phyloP scores from a whole-genome alignment of 2,329 filamentous ascomycete species.

The Zymoseptoria tritici region DNA sequence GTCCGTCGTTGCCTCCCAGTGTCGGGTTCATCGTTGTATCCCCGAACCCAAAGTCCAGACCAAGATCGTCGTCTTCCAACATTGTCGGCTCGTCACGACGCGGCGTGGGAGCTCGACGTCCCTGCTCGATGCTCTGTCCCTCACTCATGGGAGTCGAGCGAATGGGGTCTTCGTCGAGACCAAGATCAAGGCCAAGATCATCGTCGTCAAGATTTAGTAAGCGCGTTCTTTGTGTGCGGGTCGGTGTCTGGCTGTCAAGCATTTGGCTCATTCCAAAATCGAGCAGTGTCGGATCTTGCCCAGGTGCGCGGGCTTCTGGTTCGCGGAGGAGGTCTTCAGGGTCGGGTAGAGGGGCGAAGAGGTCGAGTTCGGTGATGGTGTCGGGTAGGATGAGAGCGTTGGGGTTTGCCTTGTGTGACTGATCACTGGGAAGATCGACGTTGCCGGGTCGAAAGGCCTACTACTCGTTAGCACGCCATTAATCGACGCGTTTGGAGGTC shows the following conservation, averaged over 20 bases:
- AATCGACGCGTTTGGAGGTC: neutral
- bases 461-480: conserved; percentile 1
- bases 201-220: conserved; percentile 47
- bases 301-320: conserved; percentile 23
- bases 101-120: conserved; percentile 68
- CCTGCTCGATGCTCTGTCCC: conserved; percentile 67
- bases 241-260: conserved; percentile 39
- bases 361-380: conserved; percentile 84
- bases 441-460: conserved; percentile 94
- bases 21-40: conserved; percentile 24
- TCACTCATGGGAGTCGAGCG: conserved; percentile 25
- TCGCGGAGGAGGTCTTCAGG: conserved; percentile 66
- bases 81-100: conserved; percentile 50
- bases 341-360: conserved; percentile 71
- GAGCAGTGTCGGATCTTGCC: conserved; percentile 37
- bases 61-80: conserved; percentile 52
- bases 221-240: conserved; percentile 15
- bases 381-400: conserved; percentile 85
- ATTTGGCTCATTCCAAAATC: conserved; percentile 68
- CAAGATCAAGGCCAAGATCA: conserved; percentile 58
- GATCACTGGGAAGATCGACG: conserved; percentile 82
- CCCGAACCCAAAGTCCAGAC: conserved; percentile 40
- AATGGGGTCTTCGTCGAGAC: conserved; percentile 32
- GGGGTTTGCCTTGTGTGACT: conserved; percentile 68
- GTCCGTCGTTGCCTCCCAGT: conserved; percentile 17